These are phyloP conservation scores for Sclerospora graminicola DNA, from an alignment of 352 stramenopile species.

Conservation along the genomic window DNA sequence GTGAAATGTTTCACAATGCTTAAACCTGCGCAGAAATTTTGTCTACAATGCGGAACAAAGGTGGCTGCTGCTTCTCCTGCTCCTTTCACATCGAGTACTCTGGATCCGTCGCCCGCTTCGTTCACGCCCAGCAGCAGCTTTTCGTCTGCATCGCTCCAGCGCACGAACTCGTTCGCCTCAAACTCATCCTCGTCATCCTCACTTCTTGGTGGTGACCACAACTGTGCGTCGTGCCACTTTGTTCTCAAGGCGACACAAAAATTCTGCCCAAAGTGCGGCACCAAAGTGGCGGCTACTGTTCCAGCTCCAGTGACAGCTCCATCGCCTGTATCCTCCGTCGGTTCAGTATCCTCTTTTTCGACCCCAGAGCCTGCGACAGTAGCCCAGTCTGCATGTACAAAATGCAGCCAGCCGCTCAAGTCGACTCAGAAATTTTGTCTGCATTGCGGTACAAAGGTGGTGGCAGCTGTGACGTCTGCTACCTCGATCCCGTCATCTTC, in stretches of 20 bases:
- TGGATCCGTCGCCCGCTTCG: slow-evolving; percentile 7
- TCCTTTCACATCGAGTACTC: slow-evolving; percentile 10
- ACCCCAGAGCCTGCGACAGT: slow-evolving; percentile 7
- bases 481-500: slow-evolving; percentile 16
- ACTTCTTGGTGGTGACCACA: slow-evolving; percentile 12
- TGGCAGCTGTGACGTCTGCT: slow-evolving; percentile 4
- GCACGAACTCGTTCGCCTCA: slow-evolving; percentile 14
- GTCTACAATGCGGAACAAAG: slow-evolving; percentile 51
- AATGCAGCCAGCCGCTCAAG: slow-evolving; percentile 44
- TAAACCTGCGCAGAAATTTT: slow-evolving; percentile 54
- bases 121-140: slow-evolving; percentile 11
- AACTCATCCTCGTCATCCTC: slow-evolving; percentile 24
- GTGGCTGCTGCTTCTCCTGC: slow-evolving; percentile 5
- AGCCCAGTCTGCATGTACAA: slow-evolving; percentile 20
- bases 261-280: slow-evolving; percentile 71
- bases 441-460: slow-evolving; percentile 59
- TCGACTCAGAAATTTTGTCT: slow-evolving; percentile 66
- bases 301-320: slow-evolving; percentile 5
- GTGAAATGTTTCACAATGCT: slow-evolving; percentile 10
- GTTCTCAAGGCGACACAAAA: slow-evolving; percentile 59
- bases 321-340: slow-evolving; percentile 20
- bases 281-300: slow-evolving; percentile 12
- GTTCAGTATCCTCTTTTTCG: slow-evolving; percentile 22
- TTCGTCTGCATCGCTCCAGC: slow-evolving; percentile 12
- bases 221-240: slow-evolving; percentile 34